phyloP scores from a whole-genome alignment of 257 asterid genomes.

The Cordia subcordata region DNA sequence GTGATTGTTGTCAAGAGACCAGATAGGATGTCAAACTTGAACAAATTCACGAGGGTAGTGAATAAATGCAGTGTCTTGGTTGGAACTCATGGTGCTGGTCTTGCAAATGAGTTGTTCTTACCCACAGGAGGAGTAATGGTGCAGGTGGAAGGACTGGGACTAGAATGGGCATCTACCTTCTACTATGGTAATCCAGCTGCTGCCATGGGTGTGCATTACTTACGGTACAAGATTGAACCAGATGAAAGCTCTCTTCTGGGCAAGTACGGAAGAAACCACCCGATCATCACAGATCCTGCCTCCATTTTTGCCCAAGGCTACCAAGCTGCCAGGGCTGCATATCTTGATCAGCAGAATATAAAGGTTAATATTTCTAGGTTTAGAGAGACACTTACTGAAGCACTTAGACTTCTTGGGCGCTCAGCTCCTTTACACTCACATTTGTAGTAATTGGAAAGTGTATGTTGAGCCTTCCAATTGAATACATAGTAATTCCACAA shows the following conservation, averaged over 20 bases:
- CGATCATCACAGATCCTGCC: conserved; percentile 31
- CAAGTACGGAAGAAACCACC: conserved; percentile 24
- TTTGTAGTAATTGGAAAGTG: neutral
- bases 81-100: conserved; percentile 58
- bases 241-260: conserved; percentile 47
- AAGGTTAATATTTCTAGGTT: conserved; percentile 33
- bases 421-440: neutral
- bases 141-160: conserved; percentile 38
- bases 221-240: conserved; percentile 41
- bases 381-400: conserved; percentile 41
- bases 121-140: conserved; percentile 39
- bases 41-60: conserved; percentile 23
- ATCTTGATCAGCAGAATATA: conserved; percentile 38
- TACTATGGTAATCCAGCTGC: conserved; percentile 39
- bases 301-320: conserved; percentile 34
- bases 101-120: conserved; percentile 44
- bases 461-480: no score
- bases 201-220: conserved; percentile 32
- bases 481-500: no score
- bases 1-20: conserved; percentile 28
- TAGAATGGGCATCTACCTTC: conserved; percentile 30
- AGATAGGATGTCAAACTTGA: conserved; percentile 20
- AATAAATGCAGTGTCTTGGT: conserved; percentile 44
- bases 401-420: conserved; percentile 19
- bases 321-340: conserved; percentile 22